phyloP scores from a whole-genome alignment of 257 asterid species.

The Penstemon newberryi region DNA sequence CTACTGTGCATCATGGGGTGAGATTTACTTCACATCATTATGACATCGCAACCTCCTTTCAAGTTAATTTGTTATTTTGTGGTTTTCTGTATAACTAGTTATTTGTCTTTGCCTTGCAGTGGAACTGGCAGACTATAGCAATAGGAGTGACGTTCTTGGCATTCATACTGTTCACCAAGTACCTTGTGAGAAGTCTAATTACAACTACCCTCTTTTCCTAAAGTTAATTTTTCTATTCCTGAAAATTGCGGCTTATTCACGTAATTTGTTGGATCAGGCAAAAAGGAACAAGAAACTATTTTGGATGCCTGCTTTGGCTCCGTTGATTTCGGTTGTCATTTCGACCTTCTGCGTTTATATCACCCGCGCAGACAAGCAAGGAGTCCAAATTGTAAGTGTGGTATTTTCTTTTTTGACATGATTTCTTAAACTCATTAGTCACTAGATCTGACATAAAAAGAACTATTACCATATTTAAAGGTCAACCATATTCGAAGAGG shows the following conservation, averaged over 20 bases:
- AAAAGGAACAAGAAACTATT: conserved; percentile 58
- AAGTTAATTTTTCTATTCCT: background rate
- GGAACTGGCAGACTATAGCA: conserved; percentile 76
- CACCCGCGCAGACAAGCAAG: conserved; percentile 67
- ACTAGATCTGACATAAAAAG: background rate
- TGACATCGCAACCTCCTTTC: too few relatives aligned
- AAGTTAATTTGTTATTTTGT: too few relatives aligned
- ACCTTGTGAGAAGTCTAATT: conserved; percentile 51
- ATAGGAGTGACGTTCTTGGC: conserved; percentile 65
- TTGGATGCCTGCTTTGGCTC: conserved; percentile 84
- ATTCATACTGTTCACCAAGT: conserved; percentile 55
- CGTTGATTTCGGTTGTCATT: conserved; percentile 63
- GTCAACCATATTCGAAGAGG: conserved; percentile 55
- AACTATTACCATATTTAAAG: conserved; percentile 25
- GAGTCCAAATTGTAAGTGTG: conserved; percentile 59
- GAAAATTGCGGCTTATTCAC: background rate
- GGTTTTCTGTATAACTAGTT: background rate
- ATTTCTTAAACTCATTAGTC: background rate
- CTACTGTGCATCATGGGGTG: conserved; percentile 64
- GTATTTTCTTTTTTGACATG: background rate
- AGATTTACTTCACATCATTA: background rate
- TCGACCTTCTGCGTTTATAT: conserved; percentile 61
- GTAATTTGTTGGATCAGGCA: conserved; percentile 40
- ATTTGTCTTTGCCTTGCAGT: conserved; percentile 37
- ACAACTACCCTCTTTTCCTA: too few relatives aligned